Evolutionary conservation across 257 asterid genomes (phyloP).

Genomic region (Rauvolfia tetraphylla): DNA sequence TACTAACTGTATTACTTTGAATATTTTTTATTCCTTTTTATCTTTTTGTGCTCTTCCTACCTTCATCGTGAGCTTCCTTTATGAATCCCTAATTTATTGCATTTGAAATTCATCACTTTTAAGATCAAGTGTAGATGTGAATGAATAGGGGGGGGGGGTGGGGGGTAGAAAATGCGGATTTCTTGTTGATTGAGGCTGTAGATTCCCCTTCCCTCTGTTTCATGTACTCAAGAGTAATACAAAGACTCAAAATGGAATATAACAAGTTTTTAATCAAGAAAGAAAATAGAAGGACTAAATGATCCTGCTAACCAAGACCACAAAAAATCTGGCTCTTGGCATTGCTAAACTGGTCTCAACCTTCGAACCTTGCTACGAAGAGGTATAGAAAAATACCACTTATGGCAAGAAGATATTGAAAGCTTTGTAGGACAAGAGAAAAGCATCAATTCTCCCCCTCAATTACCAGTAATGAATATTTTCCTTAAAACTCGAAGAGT

Average conservation of each 20-base stretch:
- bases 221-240: neutral
- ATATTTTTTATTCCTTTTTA: neutral
- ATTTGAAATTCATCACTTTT: neutral
- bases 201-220: neutral
- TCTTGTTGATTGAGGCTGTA: neutral
- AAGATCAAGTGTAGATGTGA: neutral
- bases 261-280: neutral
- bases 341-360: neutral
- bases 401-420: neutral
- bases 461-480: neutral
- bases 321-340: neutral
- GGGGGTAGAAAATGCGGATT: neutral
- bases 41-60: neutral
- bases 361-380: neutral
- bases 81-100: neutral
- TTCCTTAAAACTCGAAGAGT: neutral
- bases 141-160: too few relatives aligned
- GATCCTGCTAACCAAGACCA: too few relatives aligned
- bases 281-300: too few relatives aligned
- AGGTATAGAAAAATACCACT: neutral
- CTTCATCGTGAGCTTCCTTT: neutral
- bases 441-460: neutral
- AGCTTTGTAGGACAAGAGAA: neutral
- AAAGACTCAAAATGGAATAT: neutral
- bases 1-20: neutral